Base-by-base conservation (phyloP, 768 basidiomycete genomes). In the Hemileccinum impolitum region DNA sequence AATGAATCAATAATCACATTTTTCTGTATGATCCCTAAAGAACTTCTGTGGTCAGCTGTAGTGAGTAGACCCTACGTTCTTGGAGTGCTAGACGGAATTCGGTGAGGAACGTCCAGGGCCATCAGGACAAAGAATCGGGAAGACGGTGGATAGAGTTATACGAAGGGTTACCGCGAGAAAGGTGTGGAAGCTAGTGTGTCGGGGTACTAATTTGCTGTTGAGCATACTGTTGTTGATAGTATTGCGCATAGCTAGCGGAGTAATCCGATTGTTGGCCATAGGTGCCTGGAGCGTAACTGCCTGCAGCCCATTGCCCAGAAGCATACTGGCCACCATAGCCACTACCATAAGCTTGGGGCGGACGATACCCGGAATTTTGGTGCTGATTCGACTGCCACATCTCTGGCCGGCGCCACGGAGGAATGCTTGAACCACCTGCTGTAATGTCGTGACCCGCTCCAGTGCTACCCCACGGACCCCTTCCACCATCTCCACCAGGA, bases 321-420 rank as follows among this genome's bases (percentile, higher is more conserved):
- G 79, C 72, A 17, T 77, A 80, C 28, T 70, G 67, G 39, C 63
- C 59, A 10, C 65, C 70, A 47, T 74, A 72, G 52, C 78, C 80
- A 26, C 73, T 72, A 28, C 74, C 70, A 54, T 84, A 84, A 21
- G 43, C 39, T 68, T 85, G 86, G 44, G 84, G 85, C 28, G 87
- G 86, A 48, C 87, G 80, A 70, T 80, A 86, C 45, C 82, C 84
- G 26, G 69, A 53, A 55, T 78, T 74, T 57, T 80, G 76, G 49
- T 77, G 77, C 41, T 74, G 77, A 55, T 70, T 68, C 50, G 83
- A 80, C 56, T 84, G 81, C 90, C 90, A 93, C 46, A 83, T 81
- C 69, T 93, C 90, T 5, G 90, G 91, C 53, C 89, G 87, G 62
- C 90, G 87, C 90, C 90, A 93, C 25, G 90, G 90, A 62, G 91